Base-by-base conservation (phyloP, 1,139 yeast species). In the Geotrichum siamense region DNA sequence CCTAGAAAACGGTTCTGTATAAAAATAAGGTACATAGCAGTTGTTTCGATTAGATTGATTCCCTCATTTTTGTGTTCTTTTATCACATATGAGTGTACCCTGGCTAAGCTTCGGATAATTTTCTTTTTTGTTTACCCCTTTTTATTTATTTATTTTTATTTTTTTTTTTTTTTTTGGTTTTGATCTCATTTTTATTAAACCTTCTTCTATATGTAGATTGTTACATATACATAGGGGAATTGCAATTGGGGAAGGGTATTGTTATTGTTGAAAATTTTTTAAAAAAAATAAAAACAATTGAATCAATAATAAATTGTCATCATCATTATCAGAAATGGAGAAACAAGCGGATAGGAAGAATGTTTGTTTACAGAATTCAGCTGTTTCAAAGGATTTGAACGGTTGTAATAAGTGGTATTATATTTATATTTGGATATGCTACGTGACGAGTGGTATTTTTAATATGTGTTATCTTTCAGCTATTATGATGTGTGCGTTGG, bases 401-500 rank as follows among this genome's bases (percentile, higher is more conserved):
- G 33, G 26, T 5, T 17, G 28, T 12, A 13, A 20, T 5, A 37
- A 1, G 17, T 20, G 19, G 5, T 20, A 28, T n/a, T 21, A 35
- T 25, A 6, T 39, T 2, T 35, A 34, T 22, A 22, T 43, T 13
- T 28, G 17, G 20, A 3, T 50, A 5, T 55, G 58, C 48, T 55
- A 47, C 34, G 22, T 54, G 23, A 44, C 52, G 6, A 54, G 67
- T 3, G 38, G 55, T 2, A 39, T 67, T 1, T 61, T 61, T 41
- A 55, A 64, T 13, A 50, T 54, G 2, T 4, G 62, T 1, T 65
- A 64, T 39, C 55, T 68, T 17, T 26, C 54, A 1, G 32, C 57
- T 1, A 52, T 67, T 37, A 58, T 67, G 60, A 20, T 54, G 0
- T 50, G 56, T 32, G 69, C 70, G 6, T 40, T 61, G 20, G 22